phyloP scores from a whole-genome alignment of 1,284 basidiomycete species.

The Athelia sp. region DNA sequence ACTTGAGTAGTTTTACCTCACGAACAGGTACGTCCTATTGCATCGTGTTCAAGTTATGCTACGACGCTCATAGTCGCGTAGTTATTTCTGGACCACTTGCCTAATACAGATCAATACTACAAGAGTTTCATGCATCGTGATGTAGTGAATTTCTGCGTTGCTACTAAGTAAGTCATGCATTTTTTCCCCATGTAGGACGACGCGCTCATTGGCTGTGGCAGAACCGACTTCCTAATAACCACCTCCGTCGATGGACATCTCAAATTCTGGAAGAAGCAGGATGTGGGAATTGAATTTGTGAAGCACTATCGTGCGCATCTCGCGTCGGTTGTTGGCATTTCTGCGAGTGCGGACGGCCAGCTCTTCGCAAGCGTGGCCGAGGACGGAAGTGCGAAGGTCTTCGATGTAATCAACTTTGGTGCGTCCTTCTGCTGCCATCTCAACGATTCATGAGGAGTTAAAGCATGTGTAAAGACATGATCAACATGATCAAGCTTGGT shows the following conservation, averaged over 20 bases:
- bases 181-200: conserved; percentile 4
- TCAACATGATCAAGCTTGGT: conserved; percentile 92
- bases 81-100: conserved; percentile 89
- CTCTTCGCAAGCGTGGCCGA: conserved; percentile 88
- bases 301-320: conserved; percentile 94
- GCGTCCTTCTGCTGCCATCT: conserved; percentile 17
- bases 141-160: conserved; percentile 80
- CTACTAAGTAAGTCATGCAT: conserved; percentile 64
- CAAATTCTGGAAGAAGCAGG: conserved; percentile 99
- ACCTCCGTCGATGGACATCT: conserved; percentile 94
- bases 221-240: conserved; percentile 91
- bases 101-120: conserved; percentile 89
- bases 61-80: conserved; percentile 49
- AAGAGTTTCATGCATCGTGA: conserved; percentile 99
- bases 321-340: conserved; percentile 73
- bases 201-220: conserved; percentile 23
- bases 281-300: conserved; percentile 87
- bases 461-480: conserved; percentile 74
- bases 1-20: conserved; percentile 37
- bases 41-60: not conserved
- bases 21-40: conserved; percentile 17
- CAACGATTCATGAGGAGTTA: not conserved
- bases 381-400: conserved; percentile 86
- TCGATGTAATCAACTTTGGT: conserved; percentile 98
- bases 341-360: conserved; percentile 90